Evolutionary conservation across 352 stramenopile genomes (phyloP), one percentile per base, ranked within the genome.

Genomic region (Phytopythium montanum): DNA sequence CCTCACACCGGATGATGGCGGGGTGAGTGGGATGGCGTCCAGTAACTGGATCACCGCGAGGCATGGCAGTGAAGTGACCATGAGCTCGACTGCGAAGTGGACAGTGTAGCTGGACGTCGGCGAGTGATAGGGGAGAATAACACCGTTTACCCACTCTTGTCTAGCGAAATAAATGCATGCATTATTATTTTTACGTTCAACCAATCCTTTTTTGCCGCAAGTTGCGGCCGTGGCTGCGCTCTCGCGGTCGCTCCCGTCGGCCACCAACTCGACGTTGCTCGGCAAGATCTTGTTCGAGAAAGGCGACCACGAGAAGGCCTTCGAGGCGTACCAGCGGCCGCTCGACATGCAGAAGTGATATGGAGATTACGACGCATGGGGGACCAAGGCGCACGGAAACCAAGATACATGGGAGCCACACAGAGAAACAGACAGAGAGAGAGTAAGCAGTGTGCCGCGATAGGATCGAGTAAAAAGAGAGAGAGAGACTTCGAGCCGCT

Each of bases 231-330:
- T 92, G 41, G 48, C 68, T 34, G 76, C 81, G 52, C 83, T 95
- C 38, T 60, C 76, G 9, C 73, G 66, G 55, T 92, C 86, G 38
- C 56, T 95, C 9, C 73, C 83, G 44, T 88, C 79, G n/a, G 86
- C 84, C 4, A 87, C 84, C 7, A 92, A 94, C 65, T 93, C 75
- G 61, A 95, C 86, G 38, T 60, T 95, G 56, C 63, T 94, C 39
- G 86, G 86, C 53, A 94, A 95, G 67, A 92, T 95, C 51, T 65
- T 94, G 29, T 95, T 94, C 53, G 86, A 95, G 56, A 93, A 92
- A 59, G 86, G 86, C 12, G 86, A 95, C 69, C 81, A 92, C 61
- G 84, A 95, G 65, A 87, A 87, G 49, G 86, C 86, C 51, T 92
- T 95, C 54, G 75, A 82, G 50, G 86, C 86, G 36, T 95, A 95